Percentiles rank a stretch among this genome's conserved stretches.
Conservation (phyloP, 139 green algal species). For the Klebsormidium nitens region DNA sequence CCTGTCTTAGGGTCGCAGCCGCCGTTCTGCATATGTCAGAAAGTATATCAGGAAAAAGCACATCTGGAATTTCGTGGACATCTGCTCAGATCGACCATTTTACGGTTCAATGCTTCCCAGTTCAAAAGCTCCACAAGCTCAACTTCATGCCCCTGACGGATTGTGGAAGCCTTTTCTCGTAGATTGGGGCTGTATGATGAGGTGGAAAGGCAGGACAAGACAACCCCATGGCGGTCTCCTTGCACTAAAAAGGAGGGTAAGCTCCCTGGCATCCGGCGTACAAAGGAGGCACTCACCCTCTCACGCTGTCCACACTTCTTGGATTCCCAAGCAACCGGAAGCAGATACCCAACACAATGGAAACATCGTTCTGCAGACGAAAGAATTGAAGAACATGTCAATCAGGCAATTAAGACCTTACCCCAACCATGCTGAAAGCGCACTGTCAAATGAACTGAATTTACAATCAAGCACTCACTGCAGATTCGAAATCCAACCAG, state of each 20-base stretch:
- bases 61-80: background rate
- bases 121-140: background rate
- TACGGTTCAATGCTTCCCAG: background rate
- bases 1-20: constrained; percentile 36
- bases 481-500: background rate
- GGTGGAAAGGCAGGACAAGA: background rate
- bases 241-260: background rate
- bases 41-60: background rate
- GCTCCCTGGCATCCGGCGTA: background rate
- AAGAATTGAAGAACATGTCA: background rate
- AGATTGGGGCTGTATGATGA: background rate
- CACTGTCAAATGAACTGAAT: background rate
- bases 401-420: background rate
- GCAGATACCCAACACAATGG: constrained; percentile 29
- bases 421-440: background rate
- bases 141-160: background rate
- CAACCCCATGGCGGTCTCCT: background rate
- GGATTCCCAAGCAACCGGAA: constrained; percentile 16
- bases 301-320: background rate
- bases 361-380: constrained; percentile 33
- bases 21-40: constrained; percentile 28
- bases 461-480: background rate
- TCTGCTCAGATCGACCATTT: background rate
- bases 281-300: background rate
- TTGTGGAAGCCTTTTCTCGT: background rate